Conservation (phyloP, 176 grass and related monocot species). For the Zoysia japonica region DNA sequence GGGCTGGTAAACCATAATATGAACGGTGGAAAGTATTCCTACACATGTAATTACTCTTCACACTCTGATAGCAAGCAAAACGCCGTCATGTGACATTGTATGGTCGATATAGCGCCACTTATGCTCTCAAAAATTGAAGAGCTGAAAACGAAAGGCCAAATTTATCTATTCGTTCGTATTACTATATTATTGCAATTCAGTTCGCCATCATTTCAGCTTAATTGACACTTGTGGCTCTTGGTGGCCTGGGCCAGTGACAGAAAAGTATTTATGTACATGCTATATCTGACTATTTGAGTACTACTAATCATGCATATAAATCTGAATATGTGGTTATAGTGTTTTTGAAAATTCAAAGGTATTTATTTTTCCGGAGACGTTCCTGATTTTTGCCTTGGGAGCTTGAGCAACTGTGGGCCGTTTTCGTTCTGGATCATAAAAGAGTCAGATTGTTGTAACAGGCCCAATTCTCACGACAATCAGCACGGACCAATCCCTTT, state of each 20-base stretch:
- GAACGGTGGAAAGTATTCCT: not conserved
- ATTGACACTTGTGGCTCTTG: conserved; percentile 31
- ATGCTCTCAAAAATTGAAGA: conserved; percentile 17
- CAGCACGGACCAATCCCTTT: too few species aligned
- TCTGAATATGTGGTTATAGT: too few species aligned
- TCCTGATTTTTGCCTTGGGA: not conserved
- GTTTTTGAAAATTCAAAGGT: too few species aligned
- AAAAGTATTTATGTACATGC: not conserved
- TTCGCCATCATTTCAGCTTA: conserved; percentile 15
- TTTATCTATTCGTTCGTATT: conserved; percentile 3
- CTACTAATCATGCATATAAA: not conserved
- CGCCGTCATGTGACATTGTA: conserved; percentile 5
- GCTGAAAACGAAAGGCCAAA: conserved; percentile 39
- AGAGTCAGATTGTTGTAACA: not conserved
- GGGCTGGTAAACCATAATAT: not conserved
- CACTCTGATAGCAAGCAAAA: not conserved
- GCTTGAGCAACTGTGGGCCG: not conserved
- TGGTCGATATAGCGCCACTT: conserved; percentile 22
- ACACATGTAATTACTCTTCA: not conserved
- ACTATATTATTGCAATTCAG: conserved; percentile 13
- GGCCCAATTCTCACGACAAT: not conserved
- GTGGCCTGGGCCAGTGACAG: not conserved
- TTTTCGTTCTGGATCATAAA: not conserved
- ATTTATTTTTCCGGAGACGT: too few species aligned
- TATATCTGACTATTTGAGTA: not conserved